These are phyloP conservation scores for Mucor racemosus DNA, from an alignment of 371 early-diverging fungal species.

Conservation along the genomic window DNA sequence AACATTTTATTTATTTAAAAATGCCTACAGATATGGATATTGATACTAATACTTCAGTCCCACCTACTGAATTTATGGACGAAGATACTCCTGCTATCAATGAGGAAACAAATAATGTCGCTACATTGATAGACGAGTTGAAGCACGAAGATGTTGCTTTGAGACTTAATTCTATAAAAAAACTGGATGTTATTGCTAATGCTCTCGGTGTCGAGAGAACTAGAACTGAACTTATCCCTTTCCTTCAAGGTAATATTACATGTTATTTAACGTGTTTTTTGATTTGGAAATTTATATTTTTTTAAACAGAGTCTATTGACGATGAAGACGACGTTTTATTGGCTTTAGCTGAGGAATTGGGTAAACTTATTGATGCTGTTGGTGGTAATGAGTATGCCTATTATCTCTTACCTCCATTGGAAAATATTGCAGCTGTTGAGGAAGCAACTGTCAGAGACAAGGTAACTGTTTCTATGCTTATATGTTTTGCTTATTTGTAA, in stretches of 20 bases:
- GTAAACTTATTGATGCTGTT: conserved; percentile 87
- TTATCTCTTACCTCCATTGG: conserved; percentile 87
- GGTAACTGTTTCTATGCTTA: conserved; percentile 51
- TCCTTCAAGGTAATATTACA: conserved; percentile 82
- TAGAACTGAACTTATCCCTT: conserved; percentile 94
- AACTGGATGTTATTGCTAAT: conserved; percentile 89
- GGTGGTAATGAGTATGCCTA: conserved; percentile 90
- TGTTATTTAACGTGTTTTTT: conserved; percentile 4
- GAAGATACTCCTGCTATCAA: conserved; percentile 48
- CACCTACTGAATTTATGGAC: conserved; percentile 55
- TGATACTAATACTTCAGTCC: conserved; percentile 28
- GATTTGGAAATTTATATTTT: neutral
- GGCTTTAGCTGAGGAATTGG: conserved; percentile 93
- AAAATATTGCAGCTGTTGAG: conserved; percentile 95
- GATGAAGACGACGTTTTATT: conserved; percentile 96
- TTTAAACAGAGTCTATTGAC: conserved; percentile 90
- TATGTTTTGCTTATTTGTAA: neutral
- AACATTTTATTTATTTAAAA: neutral
- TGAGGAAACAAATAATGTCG: conserved; percentile 76
- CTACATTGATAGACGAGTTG: conserved; percentile 94
- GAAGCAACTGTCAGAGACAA: conserved; percentile 97
- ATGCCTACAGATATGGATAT: conserved; percentile 50
- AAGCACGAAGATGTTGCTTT: conserved; percentile 95
- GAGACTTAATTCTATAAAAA: conserved; percentile 90
- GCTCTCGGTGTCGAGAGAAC: conserved; percentile 96